phyloP scores from a whole-genome alignment of 495 filamentous ascomycete species.

The Xylaria venustula region DNA sequence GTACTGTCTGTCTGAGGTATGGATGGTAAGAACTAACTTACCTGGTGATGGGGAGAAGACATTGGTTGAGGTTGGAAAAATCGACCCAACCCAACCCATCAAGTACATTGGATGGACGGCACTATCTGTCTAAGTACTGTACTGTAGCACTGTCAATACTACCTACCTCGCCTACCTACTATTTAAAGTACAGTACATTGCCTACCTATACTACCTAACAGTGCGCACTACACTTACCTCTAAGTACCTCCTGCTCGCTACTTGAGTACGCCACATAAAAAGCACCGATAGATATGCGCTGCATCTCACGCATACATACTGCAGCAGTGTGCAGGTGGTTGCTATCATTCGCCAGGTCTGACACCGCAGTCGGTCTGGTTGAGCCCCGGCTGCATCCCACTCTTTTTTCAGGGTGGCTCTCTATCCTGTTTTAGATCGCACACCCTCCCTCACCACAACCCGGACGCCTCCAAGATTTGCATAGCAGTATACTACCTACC shows the following conservation, averaged over 20 bases:
- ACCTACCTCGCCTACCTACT: too few relatives aligned
- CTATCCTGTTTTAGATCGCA: conserved; percentile 7
- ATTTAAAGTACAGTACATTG: not conserved
- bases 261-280: not conserved
- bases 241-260: too few relatives aligned
- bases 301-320: conserved; percentile 33
- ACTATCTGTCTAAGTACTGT: too few relatives aligned
- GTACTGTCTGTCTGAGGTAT: too few relatives aligned
- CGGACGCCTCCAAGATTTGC: conserved; percentile 16
- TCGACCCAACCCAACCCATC: conserved; percentile 14
- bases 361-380: conserved; percentile 17
- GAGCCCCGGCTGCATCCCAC: conserved; percentile 15
- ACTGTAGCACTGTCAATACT: too few relatives aligned
- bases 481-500: too few relatives aligned
- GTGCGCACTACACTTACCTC: too few relatives aligned
- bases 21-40: too few relatives aligned
- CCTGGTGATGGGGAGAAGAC: too few relatives aligned
- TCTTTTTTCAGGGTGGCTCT: not conserved
- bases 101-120: too few relatives aligned
- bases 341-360: conserved; percentile 27
- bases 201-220: not conserved
- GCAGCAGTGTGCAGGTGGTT: conserved; percentile 30
- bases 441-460: conserved; percentile 3
- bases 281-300: conserved; percentile 26
- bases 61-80: too few relatives aligned